Evolutionary conservation across 305 asterid species (phyloP).

Genomic region (Fraxinus sp.): DNA sequence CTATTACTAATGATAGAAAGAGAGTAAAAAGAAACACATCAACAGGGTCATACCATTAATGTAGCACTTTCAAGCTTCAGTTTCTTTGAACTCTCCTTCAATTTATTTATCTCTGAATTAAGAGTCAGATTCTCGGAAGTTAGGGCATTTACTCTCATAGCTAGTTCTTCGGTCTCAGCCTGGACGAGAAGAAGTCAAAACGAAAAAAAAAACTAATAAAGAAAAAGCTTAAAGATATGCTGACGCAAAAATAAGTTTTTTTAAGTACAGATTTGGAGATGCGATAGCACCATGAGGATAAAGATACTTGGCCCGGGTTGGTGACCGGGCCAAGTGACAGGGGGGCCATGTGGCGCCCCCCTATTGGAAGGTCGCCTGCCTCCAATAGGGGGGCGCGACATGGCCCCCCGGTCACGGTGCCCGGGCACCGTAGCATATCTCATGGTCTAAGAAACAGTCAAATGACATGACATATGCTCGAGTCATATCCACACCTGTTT

Average conservation of each 20-base stretch:
- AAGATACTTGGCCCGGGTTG: too few relatives aligned
- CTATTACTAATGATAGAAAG: neutral
- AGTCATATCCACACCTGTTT: constrained; percentile 63
- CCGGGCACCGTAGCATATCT: too few relatives aligned
- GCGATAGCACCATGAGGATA: neutral
- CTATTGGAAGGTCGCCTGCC: too few relatives aligned
- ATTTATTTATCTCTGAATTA: constrained; percentile 61
- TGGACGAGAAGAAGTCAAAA: constrained; percentile 19
- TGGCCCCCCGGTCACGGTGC: too few relatives aligned
- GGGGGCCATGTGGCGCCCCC: too few relatives aligned
- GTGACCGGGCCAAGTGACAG: too few relatives aligned
- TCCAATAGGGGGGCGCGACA: too few relatives aligned
- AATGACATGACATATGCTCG: neutral
- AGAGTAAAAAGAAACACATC: neutral
- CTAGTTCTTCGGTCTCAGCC: constrained; percentile 93
- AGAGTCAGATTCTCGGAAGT: constrained; percentile 65
- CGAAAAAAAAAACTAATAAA: neutral
- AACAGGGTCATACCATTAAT: constrained; percentile 45
- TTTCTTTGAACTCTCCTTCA: constrained; percentile 58
- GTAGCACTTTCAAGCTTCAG: constrained; percentile 72
- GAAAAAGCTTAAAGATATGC: neutral
- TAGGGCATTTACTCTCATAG: constrained; percentile 63
- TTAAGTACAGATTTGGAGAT: neutral
- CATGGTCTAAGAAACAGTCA: neutral
- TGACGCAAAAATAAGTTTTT: neutral